Percentiles rank a stretch among this genome's conserved stretches.
Conservation (phyloP, 352 stramenopile genomes). For the Bremia lactucae region DNA sequence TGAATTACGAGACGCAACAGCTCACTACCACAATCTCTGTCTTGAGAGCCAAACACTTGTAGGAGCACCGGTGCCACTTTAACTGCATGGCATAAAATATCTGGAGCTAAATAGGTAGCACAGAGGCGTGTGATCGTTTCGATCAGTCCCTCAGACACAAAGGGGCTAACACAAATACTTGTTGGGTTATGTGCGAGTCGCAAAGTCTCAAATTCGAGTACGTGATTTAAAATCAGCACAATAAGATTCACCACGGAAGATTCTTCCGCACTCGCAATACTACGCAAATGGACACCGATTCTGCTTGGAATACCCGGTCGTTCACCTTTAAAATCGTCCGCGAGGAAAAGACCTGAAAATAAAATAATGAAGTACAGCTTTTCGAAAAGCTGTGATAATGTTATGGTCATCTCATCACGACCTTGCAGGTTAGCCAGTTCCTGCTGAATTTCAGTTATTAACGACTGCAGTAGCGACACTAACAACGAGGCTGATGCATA, state of each 20-base stretch:
- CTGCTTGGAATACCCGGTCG: conserved; percentile 51
- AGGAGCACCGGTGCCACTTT: conserved; percentile 35
- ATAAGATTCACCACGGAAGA: conserved; percentile 48
- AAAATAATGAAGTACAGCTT: conserved; percentile 72
- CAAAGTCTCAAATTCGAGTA: conserved; percentile 58
- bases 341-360: conserved; percentile 67
- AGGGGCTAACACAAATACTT: conserved; percentile 57
- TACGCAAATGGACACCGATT: conserved; percentile 36
- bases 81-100: conserved; percentile 29
- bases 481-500: conserved; percentile 40
- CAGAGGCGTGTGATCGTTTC: conserved; percentile 61
- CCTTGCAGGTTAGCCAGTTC: conserved; percentile 30
- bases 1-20: conserved; percentile 67
- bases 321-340: conserved; percentile 71
- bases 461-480: conserved; percentile 49
- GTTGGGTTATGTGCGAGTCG: conserved; percentile 44
- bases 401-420: conserved; percentile 38
- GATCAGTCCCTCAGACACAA: conserved; percentile 69
- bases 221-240: conserved; percentile 53
- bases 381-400: conserved; percentile 59
- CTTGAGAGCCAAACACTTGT: conserved; percentile 57
- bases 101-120: conserved; percentile 59
- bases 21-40: conserved; percentile 36
- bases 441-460: conserved; percentile 39
- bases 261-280: conserved; percentile 8